phyloP scores from a whole-genome alignment of 2,329 filamentous ascomycete species.

The Colletotrichum euphorbiae region DNA sequence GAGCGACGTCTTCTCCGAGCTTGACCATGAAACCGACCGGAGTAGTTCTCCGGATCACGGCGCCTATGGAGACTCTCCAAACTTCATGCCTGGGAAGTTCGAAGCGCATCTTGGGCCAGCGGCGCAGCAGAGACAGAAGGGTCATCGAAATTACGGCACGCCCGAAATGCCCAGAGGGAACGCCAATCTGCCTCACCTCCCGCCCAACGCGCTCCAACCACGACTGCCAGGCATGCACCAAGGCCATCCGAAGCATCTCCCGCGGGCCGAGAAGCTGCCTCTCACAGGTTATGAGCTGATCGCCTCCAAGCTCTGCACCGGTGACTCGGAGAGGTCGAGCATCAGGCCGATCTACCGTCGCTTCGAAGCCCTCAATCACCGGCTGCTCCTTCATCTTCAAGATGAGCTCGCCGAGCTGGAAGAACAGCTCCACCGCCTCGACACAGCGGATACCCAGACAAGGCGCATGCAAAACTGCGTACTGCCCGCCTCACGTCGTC shows the following conservation, averaged over 20 bases:
- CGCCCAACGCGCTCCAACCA: conserved; percentile 52
- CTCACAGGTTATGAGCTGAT: conserved; percentile 72
- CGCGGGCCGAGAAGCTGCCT: conserved; percentile 56
- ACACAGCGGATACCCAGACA: conserved; percentile 66
- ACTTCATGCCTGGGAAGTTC: conserved; percentile 23
- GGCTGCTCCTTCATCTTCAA: conserved; percentile 84
- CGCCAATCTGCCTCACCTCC: conserved; percentile 51
- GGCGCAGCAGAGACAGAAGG: conserved; percentile 19
- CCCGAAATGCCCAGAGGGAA: conserved; percentile 57
- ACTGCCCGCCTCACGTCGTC: conserved; percentile 69
- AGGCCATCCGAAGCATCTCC: conserved; percentile 49
- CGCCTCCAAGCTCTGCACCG: conserved; percentile 60
- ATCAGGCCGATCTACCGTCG: conserved; percentile 79
- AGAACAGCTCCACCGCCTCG: conserved; percentile 77
- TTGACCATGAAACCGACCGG: conserved; percentile 56
- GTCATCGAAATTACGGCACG: conserved; percentile 51
- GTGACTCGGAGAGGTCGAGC: conserved; percentile 37
- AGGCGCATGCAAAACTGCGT: conserved; percentile 56
- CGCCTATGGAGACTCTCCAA: conserved; percentile 45
- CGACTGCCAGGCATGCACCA: conserved; percentile 47
- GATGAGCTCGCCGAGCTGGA: conserved; percentile 87
- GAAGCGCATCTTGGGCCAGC: conserved; percentile 24
- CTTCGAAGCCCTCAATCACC: conserved; percentile 85
- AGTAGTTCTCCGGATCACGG: conserved; percentile 59
- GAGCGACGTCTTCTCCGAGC: conserved; percentile 55